Base-by-base conservation (phyloP, 2,329 filamentous ascomycete genomes). In the Aphanoascus verrucosus region DNA sequence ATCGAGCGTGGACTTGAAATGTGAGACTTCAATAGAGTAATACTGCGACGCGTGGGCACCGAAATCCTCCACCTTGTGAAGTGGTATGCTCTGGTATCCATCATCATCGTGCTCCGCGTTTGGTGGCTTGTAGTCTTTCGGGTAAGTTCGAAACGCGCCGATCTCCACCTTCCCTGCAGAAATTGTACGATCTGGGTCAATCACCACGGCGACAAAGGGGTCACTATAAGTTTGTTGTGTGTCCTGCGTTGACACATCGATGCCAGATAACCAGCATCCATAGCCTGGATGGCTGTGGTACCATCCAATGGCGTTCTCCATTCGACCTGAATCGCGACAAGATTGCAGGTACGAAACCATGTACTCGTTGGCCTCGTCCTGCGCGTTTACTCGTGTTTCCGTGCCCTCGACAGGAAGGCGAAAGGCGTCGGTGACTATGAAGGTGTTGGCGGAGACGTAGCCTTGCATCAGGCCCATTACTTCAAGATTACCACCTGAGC, bases 381-480 rank as follows among this genome's bases (percentile, higher is more conserved):
- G 89, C 0, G 93, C 93, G 68, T 98, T 98, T 62, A 98, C 93
- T 57, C 93, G 80, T 1, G 93, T 98, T 73, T 98, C 93, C n/a
- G 93, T 98, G 23, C 93, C 93, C 68, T 98, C 93, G 40, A 98
- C 93, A 0, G 93, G 93, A 38, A 98, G 75, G 17, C 90, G 82
- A 71, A 97, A 93, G 23, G 90, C 88, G 65, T 98, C 93, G 1
- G 90, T 97, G 52, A 98, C 85, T 60, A 98, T 82, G 64, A 98
- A 87, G 4, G 72, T 83, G 63, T 94, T 84, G 41, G 84, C 82
- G 59, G 88, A 81, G 48, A 95, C 85, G 69, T 94, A 95, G 57
- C 93, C 93, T 66, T 94, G 86, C 93, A 98, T 98, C 62, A 98
- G 71, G 54, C 93, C 93, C 93, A 98, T 98, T 63, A 98, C 81